Percentiles rank a stretch among this genome's conserved stretches.
Conservation (phyloP, 1,139 yeast species). For the Scheffersomyces illinoinensis region DNA sequence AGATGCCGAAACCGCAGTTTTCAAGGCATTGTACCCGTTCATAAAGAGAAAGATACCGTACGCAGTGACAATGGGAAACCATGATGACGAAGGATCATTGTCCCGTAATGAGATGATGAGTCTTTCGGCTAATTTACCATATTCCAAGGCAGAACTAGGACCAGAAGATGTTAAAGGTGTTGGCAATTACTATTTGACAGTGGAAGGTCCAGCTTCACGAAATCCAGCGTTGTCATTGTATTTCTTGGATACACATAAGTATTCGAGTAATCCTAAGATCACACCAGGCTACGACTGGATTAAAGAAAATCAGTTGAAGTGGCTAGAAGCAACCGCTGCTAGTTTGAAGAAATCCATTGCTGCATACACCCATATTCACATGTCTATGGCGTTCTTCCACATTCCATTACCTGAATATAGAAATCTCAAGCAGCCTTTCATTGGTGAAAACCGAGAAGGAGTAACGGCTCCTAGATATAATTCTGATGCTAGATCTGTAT, state of each 20-base stretch:
- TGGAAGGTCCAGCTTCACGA: constrained; percentile 39
- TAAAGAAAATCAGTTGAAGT: constrained; percentile 68
- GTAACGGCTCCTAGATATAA: constrained; percentile 77
- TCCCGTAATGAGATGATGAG: constrained; percentile 62
- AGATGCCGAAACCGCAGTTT: constrained; percentile 75
- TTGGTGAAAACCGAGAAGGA: constrained; percentile 70
- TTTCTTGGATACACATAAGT: constrained; percentile 81
- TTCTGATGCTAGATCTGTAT: constrained; percentile 58
- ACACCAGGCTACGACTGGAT: constrained; percentile 86
- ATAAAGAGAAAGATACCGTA: constrained; percentile 69
- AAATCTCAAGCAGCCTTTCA: constrained; percentile 40
- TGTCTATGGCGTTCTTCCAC: constrained; percentile 90
- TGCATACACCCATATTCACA: constrained; percentile 41
- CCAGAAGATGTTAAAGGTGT: constrained; percentile 70
- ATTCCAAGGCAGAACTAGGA: constrained; percentile 61
- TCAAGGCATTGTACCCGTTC: constrained; percentile 76
- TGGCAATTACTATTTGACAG: constrained; percentile 70
- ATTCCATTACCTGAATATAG: constrained; percentile 87
- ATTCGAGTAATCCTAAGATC: constrained; percentile 62
- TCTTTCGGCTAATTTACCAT: constrained; percentile 60
- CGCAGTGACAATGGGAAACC: constrained; percentile 80
- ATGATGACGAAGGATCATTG: constrained; percentile 78
- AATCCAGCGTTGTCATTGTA: constrained; percentile 61
- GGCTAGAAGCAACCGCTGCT: constrained; percentile 47
- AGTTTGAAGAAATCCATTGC: constrained; percentile 28